Evolutionary conservation across 2,329 filamentous ascomycete genomes (phyloP), one percentile per base, ranked within the genome.

Genomic region (Aspergillus calidoustus): DNA sequence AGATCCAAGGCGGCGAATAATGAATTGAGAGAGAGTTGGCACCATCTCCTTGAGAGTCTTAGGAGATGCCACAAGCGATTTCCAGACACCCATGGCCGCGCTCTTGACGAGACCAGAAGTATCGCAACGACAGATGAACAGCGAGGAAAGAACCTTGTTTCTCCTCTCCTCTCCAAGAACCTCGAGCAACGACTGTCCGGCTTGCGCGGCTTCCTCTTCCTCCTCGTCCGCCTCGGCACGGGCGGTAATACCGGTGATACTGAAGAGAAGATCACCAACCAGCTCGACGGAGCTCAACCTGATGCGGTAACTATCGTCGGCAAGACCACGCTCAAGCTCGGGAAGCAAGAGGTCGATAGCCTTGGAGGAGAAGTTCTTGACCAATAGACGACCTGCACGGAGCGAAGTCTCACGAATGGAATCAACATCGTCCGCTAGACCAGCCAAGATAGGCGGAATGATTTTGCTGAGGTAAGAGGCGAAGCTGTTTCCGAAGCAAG

Each of bases 401-500:
- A 99, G 86, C 38, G 96, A 91, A n/a, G 93, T 98, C 71, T 99
- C 95, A 61, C 95, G 90, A 71, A 99, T 99, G 1, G 93, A 93
- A 76, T 99, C 95, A 57, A 98, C 84, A 71, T 99, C 95, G 75
- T 99, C 95, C 38, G 95, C 96, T 76, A 99, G 84, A 71, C 96
- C 96, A 66, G 92, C 89, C 66, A 99, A 84, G 71, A 99, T 98
- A 22, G 95, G 91, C 19, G 95, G 96, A 70, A 99, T 97, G 71
- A 99, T 97, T 74, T 89, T 93, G 79, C 89, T 92, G 64, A 99
- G 89, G 74, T 99, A 99, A 74, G 92, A 93, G 69, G 95, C 91
- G 73, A 99, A 99, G 77, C 93, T 96, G 84, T 99, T 99, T 72
- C 95, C 95, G 72, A 99, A 99, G 80, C 95, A 99, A 57, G 97